A percentile compares a stretch with the other conserved stretches of the same genome.
phyloP scores from a whole-genome alignment of 305 asterid species.

The Fraxinus dipetala region DNA sequence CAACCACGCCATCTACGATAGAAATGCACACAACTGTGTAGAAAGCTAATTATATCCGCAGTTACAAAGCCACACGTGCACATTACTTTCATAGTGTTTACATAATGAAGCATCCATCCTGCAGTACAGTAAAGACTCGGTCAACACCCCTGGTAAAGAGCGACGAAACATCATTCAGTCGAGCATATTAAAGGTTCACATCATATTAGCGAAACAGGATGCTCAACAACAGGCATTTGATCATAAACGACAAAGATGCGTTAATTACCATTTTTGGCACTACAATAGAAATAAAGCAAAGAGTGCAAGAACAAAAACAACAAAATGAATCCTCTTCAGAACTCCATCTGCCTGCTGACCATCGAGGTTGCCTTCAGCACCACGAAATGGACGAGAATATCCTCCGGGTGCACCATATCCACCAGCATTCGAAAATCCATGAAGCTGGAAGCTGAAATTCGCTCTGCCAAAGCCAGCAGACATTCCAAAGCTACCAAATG shows the following conservation, averaged over 20 bases:
- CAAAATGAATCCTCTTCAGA: conserved; percentile 43
- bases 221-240: neutral
- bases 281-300: conserved; percentile 29
- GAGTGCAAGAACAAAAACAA: conserved; percentile 36
- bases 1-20: neutral
- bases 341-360: conserved; percentile 36
- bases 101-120: neutral
- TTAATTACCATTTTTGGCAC: neutral
- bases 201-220: neutral
- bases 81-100: neutral
- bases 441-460: conserved; percentile 40
- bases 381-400: conserved; percentile 24
- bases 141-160: neutral
- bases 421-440: conserved; percentile 29
- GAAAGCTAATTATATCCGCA: neutral
- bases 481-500: conserved; percentile 47
- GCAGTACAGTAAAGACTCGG: neutral
- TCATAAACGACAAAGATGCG: neutral
- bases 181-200: neutral
- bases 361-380: conserved; percentile 20
- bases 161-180: neutral
- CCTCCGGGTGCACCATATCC: conserved; percentile 31
- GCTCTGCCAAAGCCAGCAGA: conserved; percentile 69
- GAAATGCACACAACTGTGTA: neutral
- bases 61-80: neutral